Percentiles rank a stretch among this genome's conserved stretches.
Conservation (phyloP, 2,329 filamentous ascomycete genomes). For the Penicillium expansum region DNA sequence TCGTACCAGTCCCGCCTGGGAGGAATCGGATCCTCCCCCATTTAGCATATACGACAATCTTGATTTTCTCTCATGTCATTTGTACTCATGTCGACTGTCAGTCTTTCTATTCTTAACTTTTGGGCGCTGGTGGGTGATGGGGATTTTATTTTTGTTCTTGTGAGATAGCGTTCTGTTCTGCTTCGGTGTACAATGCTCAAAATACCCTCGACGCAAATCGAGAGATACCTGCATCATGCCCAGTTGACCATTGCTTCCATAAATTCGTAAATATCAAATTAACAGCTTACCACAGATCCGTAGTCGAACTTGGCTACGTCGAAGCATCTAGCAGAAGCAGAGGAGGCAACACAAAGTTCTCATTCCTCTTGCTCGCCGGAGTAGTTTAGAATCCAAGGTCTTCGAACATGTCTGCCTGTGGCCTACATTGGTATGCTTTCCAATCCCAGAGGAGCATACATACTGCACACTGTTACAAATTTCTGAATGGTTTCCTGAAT, state of each 20-base stretch:
- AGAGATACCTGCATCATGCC: conserved; percentile 27
- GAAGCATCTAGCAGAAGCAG: not conserved
- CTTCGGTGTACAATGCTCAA: conserved; percentile 37
- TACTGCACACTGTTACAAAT: not conserved
- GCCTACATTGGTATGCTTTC: not conserved
- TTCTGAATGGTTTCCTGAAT: conserved; percentile 8
- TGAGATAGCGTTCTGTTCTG: conserved; percentile 25
- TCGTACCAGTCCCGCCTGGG: not conserved
- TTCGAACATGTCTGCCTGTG: not conserved
- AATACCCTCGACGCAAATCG: conserved; percentile 34
- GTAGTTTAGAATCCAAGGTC: no score
- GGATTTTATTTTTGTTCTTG: conserved; percentile 14
- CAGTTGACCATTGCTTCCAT: not conserved
- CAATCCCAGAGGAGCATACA: not conserved
- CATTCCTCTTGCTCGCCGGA: no score
- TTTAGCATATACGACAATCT: conserved; percentile 23
- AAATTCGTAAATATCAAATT: not conserved
- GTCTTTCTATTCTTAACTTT: conserved; percentile 12
- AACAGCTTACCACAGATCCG: not conserved
- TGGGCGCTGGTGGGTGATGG: conserved; percentile 23
- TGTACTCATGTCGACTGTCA: conserved; percentile 23
- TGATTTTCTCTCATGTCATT: conserved; percentile 28
- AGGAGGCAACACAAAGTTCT: no score
- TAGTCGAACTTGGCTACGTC: not conserved
- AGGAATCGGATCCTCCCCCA: conserved; percentile 1